Evolutionary conservation across 169 alveolate species (phyloP), one percentile per base, ranked within the genome.

Genomic region (Babesia bovis): DNA sequence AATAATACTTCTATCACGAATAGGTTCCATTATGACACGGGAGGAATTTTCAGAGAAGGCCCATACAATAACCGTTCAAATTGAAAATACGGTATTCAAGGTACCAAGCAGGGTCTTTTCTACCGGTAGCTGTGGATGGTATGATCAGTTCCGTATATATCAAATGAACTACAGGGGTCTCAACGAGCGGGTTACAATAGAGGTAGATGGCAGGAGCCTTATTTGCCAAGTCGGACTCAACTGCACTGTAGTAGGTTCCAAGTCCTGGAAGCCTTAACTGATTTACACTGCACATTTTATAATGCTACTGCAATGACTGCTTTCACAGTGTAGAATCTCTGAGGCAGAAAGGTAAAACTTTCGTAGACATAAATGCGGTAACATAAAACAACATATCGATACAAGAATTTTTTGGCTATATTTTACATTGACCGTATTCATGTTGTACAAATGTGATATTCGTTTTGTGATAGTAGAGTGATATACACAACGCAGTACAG

Each of bases 111-210:
- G 89, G 73, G 41, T 53, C 30, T 87, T 87, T 63, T 83, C 89
- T 30, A 87, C 92, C 23, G 89, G 84, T 15, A 87, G 89, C 67
- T 82, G 90, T 45, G 92, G 92, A 51, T 87, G 92, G 92, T 87
- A 74, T 38, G 47, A 26, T 23, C n/a, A 15, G 7, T 9, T 4
- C 36, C 10, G n/a, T 19, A 26, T 49, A 23, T n/a, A 23, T 21
- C 66, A 19, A 47, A 57, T 51, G 47, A 19, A 10, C 0, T 19
- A 17, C 67, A 86, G 92, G 92, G 71, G 68, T 63, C 65, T 59
- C 44, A 86, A 68, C 79, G 88, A 78, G 32, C 81, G 82, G 47
- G 45, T 81, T 23, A 77, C 66, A 47, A 68, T 81, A 23, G 55
- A 73, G 33, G 88, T 86, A 15, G 90, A 82, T 19, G 92, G 83